Conservation (phyloP, 352 stramenopile species). For the Pythium dissotocum region DNA sequence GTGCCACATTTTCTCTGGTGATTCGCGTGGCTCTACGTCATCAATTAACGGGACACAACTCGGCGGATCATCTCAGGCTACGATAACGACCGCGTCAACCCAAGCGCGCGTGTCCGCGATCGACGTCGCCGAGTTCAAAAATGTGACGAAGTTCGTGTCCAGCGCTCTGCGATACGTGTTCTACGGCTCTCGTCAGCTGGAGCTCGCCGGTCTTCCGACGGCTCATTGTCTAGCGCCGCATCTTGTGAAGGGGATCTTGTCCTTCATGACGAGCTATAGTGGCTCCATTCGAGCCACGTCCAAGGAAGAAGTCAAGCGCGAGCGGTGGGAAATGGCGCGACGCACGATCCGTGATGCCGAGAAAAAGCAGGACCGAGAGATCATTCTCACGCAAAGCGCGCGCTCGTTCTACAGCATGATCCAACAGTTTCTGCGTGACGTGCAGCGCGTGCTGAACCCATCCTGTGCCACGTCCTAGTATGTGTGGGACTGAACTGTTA, state of each 20-base stretch:
- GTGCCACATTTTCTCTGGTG: constrained; percentile 62
- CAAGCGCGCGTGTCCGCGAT: constrained; percentile 33
- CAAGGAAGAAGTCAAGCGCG: constrained; percentile 77
- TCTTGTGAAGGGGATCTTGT: constrained; percentile 54
- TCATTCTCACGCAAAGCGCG: constrained; percentile 81
- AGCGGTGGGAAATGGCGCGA: constrained; percentile 78
- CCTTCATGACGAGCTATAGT: constrained; percentile 65
- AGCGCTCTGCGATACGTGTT: constrained; percentile 78
- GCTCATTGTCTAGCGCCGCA: constrained; percentile 72
- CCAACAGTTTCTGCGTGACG: constrained; percentile 79
- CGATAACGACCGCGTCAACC: neutral
- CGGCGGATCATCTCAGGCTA: neutral
- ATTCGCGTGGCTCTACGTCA: neutral
- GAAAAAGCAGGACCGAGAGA: constrained; percentile 65
- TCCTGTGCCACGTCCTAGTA: constrained; percentile 67
- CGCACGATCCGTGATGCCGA: constrained; percentile 73
- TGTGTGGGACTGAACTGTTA: neutral
- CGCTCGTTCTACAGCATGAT: constrained; percentile 78
- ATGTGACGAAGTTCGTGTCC: constrained; percentile 73
- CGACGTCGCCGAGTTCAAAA: constrained; percentile 78
- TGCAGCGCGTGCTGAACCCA: constrained; percentile 76
- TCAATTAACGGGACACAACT: neutral
- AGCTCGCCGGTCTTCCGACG: constrained; percentile 73
- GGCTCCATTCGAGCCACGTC: constrained; percentile 67
- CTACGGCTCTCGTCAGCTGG: constrained; percentile 76